phyloP scores from a whole-genome alignment of 1,284 basidiomycete genomes.

The Malassezia yamatoensis region DNA sequence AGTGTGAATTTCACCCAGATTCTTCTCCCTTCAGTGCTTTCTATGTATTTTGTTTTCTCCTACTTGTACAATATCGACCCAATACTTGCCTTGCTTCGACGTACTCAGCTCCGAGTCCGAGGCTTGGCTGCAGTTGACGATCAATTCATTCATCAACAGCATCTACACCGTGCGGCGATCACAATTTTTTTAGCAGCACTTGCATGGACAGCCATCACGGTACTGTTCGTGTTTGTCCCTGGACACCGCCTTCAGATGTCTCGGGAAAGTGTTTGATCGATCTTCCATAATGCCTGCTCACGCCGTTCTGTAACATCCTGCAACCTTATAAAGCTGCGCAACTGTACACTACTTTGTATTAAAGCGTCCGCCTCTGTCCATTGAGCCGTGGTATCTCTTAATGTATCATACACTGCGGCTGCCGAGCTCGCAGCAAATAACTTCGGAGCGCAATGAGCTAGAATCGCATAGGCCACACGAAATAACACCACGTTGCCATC shows the following conservation, averaged over 20 bases:
- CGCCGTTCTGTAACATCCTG: constrained; percentile 5
- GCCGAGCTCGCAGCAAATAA: constrained; percentile 71
- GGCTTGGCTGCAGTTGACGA: constrained; percentile 77
- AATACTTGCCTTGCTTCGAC: constrained; percentile 52
- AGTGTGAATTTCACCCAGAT: constrained; percentile 1
- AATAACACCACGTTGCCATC: constrained; percentile 80
- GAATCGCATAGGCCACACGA: constrained; percentile 73
- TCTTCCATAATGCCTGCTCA: background rate
- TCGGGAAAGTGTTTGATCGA: background rate
- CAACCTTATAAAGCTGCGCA: constrained; percentile 9
- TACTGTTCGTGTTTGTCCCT: constrained; percentile 83
- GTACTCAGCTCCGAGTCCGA: constrained; percentile 61
- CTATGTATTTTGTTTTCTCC: constrained; percentile 76
- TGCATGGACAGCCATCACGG: constrained; percentile 64
- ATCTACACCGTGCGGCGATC: constrained; percentile 76
- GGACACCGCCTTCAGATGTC: constrained; percentile 62
- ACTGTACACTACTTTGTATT: constrained; percentile 50
- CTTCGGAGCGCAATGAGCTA: constrained; percentile 71
- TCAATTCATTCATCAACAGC: constrained; percentile 77
- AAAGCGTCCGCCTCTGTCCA: constrained; percentile 86
- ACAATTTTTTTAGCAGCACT: constrained; percentile 59
- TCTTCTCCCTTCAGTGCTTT: constrained; percentile 85
- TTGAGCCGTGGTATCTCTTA: constrained; percentile 74
- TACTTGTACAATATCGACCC: constrained; percentile 96
- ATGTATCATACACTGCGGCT: constrained; percentile 70